Conservation (phyloP, 148 eudicot species). For the Silene latifolia region DNA sequence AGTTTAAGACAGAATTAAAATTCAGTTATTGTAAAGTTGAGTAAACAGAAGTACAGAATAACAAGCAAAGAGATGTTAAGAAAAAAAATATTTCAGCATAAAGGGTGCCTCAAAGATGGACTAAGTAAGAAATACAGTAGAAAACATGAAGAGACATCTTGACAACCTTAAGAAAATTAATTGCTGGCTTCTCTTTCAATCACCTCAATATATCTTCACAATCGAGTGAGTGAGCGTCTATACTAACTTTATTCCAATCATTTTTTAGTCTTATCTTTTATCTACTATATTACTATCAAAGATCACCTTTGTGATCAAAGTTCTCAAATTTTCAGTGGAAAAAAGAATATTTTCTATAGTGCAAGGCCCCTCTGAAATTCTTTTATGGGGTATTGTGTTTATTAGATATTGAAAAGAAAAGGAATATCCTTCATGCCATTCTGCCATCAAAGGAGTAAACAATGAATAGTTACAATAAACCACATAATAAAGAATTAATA, state of each 20-base stretch:
- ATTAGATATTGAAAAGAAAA: not conserved
- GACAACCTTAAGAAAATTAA: not conserved
- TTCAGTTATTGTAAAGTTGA: not conserved
- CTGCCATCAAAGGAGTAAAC: constrained; percentile 4
- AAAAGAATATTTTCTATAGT: not conserved
- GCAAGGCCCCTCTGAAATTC: not conserved
- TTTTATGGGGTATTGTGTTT: not conserved
- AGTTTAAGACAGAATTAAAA: constrained; percentile 15
- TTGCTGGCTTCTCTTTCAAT: not conserved
- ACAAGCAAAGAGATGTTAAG: not conserved
- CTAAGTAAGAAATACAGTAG: not conserved
- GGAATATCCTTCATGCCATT: not conserved
- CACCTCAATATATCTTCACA: not conserved
- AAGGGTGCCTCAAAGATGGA: not conserved
- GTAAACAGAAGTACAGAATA: constrained; percentile 4
- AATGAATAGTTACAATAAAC: not conserved
- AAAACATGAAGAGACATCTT: not conserved
- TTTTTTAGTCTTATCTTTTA: not conserved
- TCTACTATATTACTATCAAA: not conserved
- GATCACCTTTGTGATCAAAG: not conserved
- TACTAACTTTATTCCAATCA: not conserved
- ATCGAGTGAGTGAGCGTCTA: not conserved
- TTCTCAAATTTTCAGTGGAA: constrained; percentile 9
- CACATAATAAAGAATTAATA: no score
- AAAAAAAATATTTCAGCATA: not conserved